phyloP scores from a whole-genome alignment of 2,329 filamentous ascomycete genomes.

The Sporothrix inflata region DNA sequence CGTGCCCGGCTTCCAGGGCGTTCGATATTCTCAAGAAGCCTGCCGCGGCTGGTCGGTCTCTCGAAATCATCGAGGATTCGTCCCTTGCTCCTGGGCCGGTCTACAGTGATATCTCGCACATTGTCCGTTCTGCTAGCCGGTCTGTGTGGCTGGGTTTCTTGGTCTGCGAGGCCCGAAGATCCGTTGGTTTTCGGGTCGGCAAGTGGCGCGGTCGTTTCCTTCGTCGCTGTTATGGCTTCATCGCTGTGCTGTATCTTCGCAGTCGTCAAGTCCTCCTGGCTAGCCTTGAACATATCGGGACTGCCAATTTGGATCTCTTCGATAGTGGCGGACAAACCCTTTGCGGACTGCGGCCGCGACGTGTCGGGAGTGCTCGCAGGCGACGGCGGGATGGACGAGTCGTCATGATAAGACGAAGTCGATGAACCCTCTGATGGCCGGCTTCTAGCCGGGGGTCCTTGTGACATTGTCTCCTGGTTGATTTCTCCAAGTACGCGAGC shows the following conservation, averaged over 20 bases:
- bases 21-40: constrained; percentile 25
- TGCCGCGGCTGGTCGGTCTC: constrained; percentile 22
- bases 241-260: neutral
- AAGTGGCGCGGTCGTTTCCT: neutral
- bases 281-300: neutral
- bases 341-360: constrained; percentile 48
- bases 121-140: constrained; percentile 17
- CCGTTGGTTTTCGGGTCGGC: neutral
- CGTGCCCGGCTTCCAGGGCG: constrained; percentile 23
- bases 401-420: constrained; percentile 48
- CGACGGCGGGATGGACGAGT: constrained; percentile 43
- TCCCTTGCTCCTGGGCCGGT: constrained; percentile 26
- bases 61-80: neutral
- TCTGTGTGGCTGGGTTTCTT: neutral
- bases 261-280: constrained; percentile 1
- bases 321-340: constrained; percentile 38
- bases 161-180: neutral
- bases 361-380: constrained; percentile 48
- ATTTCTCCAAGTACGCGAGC: constrained; percentile 29
- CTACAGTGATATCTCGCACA: constrained; percentile 8
- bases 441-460: neutral
- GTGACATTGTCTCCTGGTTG: constrained; percentile 25
- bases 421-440: constrained; percentile 42
- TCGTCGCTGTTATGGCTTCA: neutral
- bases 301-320: constrained; percentile 33